These are phyloP conservation scores for Scenedesmus sp. DNA, from an alignment of 163 green algal genomes.

Conservation along the genomic window DNA sequence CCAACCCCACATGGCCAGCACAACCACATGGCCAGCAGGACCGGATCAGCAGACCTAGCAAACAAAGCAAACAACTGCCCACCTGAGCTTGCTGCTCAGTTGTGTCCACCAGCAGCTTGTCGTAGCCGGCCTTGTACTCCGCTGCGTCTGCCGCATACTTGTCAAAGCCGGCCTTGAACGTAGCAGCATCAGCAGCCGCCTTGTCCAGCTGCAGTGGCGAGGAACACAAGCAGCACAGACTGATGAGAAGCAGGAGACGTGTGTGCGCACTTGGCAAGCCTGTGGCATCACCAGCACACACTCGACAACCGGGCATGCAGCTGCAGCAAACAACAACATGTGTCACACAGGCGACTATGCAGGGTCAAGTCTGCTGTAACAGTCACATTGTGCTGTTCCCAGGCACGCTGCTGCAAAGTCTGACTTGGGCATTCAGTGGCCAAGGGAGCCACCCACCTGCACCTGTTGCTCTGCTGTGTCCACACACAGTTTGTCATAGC, in stretches of 20 bases:
- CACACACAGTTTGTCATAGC: constrained; percentile 52
- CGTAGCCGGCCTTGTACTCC: constrained; percentile 42
- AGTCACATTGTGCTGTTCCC: too few relatives aligned
- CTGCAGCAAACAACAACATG: too few relatives aligned
- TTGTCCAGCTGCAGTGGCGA: constrained; percentile 25
- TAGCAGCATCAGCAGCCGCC: constrained; percentile 31
- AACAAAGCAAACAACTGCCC: background rate
- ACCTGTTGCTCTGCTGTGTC: constrained; percentile 59
- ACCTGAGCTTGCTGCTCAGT: constrained; percentile 49
- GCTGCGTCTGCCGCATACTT: constrained; percentile 51
- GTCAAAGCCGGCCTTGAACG: constrained; percentile 46
- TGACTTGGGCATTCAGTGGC: too few relatives aligned
- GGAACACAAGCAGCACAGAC: background rate
- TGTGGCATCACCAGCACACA: too few relatives aligned
- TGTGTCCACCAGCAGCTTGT: constrained; percentile 58
- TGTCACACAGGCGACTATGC: too few relatives aligned
- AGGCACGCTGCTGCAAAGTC: too few relatives aligned
- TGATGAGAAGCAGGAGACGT: background rate
- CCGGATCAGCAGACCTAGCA: too few relatives aligned
- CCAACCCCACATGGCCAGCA: background rate
- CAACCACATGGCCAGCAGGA: too few relatives aligned
- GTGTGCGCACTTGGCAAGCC: too few relatives aligned
- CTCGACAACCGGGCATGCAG: too few relatives aligned
- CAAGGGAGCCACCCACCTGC: constrained; percentile 15
- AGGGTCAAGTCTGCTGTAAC: too few relatives aligned